Conservation (phyloP, 345 rosid species). For the Crucihimalaya himalaica region DNA sequence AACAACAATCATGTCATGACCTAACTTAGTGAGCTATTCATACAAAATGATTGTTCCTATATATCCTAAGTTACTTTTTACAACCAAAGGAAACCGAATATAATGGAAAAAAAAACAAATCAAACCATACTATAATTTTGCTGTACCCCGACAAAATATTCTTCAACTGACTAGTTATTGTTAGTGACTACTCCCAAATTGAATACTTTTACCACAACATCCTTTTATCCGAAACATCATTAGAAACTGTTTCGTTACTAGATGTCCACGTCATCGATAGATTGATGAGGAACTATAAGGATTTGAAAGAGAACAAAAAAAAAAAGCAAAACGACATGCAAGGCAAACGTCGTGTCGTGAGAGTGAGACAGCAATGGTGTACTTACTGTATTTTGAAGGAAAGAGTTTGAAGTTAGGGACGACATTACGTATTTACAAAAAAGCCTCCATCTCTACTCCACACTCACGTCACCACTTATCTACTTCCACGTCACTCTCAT, state of each 20-base stretch:
- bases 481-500: conserved; percentile 37
- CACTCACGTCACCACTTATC: conserved; percentile 39
- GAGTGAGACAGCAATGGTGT: conserved; percentile 33
- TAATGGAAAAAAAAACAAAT: too few species aligned
- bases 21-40: neutral
- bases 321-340: conserved; percentile 37
- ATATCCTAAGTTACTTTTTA: neutral
- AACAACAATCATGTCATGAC: neutral
- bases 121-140: too few species aligned
- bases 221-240: neutral
- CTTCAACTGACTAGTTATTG: neutral
- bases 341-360: conserved; percentile 21
- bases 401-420: too few species aligned
- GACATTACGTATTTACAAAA: neutral
- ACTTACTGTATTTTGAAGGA: conserved; percentile 35
- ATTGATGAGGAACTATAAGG: neutral
- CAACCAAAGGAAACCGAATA: neutral
- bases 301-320: neutral
- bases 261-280: conserved; percentile 16
- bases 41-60: neutral
- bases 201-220: neutral
- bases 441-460: neutral
- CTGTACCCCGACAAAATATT: neutral
- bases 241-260: conserved; percentile 22
- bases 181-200: neutral